Evolutionary conservation across 2,329 filamentous ascomycete species (phyloP).

Genomic region (Diaporthe caulivora): DNA sequence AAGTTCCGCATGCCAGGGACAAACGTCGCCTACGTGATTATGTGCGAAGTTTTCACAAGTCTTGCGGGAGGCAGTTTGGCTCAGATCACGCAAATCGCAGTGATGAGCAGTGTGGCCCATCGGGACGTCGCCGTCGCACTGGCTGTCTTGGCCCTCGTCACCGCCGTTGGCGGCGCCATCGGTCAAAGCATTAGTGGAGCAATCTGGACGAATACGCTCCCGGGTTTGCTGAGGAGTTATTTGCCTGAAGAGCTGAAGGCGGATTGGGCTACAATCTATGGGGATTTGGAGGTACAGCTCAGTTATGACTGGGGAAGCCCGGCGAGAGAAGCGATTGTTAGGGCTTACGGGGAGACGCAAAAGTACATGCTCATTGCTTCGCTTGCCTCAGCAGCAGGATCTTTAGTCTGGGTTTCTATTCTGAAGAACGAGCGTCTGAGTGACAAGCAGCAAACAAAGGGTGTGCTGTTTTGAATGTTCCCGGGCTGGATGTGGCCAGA

Average conservation of each 20-base stretch:
- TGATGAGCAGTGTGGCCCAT: conserved; percentile 14
- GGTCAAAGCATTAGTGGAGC: conserved; percentile 25
- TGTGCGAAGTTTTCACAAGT: conserved; percentile 24
- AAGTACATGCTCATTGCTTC: conserved; percentile 29
- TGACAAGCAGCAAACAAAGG: conserved; percentile 26
- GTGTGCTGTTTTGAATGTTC: background rate
- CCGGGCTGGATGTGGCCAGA: background rate
- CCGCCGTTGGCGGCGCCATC: conserved; percentile 22
- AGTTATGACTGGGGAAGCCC: conserved; percentile 24
- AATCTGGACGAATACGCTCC: conserved; percentile 19
- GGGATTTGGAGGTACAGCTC: background rate
- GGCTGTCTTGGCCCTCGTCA: conserved; percentile 8
- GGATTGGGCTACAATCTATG: background rate
- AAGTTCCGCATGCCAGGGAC: conserved; percentile 32
- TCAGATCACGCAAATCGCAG: background rate
- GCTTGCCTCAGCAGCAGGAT: conserved; percentile 9
- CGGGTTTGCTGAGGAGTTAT: background rate
- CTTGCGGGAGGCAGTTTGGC: background rate
- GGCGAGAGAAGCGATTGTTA: conserved; percentile 22
- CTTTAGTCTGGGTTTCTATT: conserved; percentile 21
- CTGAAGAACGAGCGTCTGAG: conserved; percentile 22
- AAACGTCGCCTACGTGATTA: conserved; percentile 12
- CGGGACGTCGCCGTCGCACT: conserved; percentile 24
- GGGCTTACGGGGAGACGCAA: conserved; percentile 28
- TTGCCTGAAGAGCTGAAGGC: conserved; percentile 21